Conservation (phyloP, 345 rosid genomes). For the Eucalyptus tenuipes region DNA sequence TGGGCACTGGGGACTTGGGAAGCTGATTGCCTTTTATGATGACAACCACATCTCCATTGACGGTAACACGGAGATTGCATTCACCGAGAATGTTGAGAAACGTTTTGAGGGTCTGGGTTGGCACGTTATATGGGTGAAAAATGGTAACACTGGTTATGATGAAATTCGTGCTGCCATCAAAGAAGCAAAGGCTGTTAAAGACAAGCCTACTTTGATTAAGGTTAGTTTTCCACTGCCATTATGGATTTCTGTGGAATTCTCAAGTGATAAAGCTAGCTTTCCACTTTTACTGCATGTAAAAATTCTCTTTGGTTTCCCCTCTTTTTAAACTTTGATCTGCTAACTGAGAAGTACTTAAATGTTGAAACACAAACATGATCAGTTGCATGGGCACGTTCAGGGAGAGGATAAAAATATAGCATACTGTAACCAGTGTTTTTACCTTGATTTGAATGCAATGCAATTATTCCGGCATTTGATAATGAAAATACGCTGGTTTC, state of each 20-base stretch:
- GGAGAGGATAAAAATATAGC: neutral
- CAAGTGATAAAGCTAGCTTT: neutral
- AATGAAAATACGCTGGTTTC: neutral
- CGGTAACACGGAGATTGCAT: slow-evolving; percentile 96
- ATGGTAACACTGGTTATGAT: slow-evolving; percentile 96
- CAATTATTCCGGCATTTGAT: neutral
- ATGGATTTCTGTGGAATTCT: neutral
- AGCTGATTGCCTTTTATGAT: slow-evolving; percentile 95
- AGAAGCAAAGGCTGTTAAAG: slow-evolving; percentile 95
- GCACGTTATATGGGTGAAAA: slow-evolving; percentile 99
- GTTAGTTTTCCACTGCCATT: neutral
- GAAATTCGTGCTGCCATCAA: slow-evolving; percentile 98
- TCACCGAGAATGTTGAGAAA: slow-evolving; percentile 71
- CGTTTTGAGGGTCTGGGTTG: slow-evolving; percentile 99
- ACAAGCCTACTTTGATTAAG: slow-evolving; percentile 88
- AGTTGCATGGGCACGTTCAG: neutral
- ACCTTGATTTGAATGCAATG: neutral
- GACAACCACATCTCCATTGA: slow-evolving; percentile 99
- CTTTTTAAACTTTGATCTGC: neutral
- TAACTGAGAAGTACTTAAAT: neutral
- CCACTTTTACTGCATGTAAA: neutral
- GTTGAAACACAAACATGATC: neutral
- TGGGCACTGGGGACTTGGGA: slow-evolving; percentile 98
- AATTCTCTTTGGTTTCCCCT: neutral
- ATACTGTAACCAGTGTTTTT: neutral